A percentile compares a stretch with the other conserved stretches of the same genome.
These are phyloP conservation scores for Scopulariopsis brevicaulis DNA, from an alignment of 2,329 filamentous ascomycete genomes.

Conservation along the genomic window DNA sequence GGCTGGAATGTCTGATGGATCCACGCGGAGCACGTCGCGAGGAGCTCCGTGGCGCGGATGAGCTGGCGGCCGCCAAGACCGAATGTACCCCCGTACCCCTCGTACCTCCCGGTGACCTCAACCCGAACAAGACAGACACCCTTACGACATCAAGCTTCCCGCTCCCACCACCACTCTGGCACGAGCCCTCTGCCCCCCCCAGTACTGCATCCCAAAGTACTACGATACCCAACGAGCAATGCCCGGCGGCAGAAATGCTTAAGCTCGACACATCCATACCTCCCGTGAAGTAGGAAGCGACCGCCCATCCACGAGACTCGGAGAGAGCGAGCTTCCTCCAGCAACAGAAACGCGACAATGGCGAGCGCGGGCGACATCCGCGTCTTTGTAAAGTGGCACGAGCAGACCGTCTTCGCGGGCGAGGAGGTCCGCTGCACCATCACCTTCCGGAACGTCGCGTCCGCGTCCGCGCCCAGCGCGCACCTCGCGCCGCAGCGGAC, in stretches of 20 bases:
- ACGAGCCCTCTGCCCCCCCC: background rate
- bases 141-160: background rate
- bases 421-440: slow-evolving; percentile 94
- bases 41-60: background rate
- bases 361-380: slow-evolving; percentile 56
- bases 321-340: background rate
- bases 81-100: background rate
- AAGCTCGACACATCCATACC: background rate
- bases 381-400: slow-evolving; percentile 91
- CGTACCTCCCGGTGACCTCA: background rate
- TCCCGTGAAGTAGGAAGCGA: background rate
- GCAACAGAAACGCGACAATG: background rate
- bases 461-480: slow-evolving; percentile 20
- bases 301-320: background rate
- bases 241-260: background rate
- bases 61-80: background rate
- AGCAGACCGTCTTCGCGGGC: slow-evolving; percentile 89
- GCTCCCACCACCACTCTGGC: background rate
- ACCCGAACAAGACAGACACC: background rate
- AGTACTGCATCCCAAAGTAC: background rate
- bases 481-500: slow-evolving; percentile 13
- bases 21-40: background rate
- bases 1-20: too few relatives aligned
- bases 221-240: background rate
- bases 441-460: slow-evolving; percentile 80